A percentile compares a stretch with the other conserved stretches of the same genome.
Evolutionary conservation across 306 rosid genomes (phyloP).

Genomic region (Sesbania bispinosa): DNA sequence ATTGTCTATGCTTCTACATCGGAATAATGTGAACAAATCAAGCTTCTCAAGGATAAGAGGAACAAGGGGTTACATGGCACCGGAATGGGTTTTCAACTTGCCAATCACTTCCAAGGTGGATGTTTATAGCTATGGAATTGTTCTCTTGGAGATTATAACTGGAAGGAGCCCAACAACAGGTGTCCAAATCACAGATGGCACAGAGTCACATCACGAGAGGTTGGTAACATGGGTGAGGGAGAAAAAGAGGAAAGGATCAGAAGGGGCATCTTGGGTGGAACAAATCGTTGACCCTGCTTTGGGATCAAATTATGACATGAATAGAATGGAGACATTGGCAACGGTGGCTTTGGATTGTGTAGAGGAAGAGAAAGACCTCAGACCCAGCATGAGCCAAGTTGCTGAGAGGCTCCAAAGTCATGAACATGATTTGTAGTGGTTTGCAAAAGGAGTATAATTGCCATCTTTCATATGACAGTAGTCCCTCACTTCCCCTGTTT

Average conservation of each 20-base stretch:
- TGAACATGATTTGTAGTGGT: background rate
- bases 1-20: conserved; percentile 17
- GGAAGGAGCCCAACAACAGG: conserved; percentile 17
- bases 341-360: conserved; percentile 30
- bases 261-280: conserved; percentile 24
- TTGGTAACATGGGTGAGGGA: conserved; percentile 29
- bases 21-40: conserved; percentile 19
- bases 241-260: background rate
- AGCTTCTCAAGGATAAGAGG: conserved; percentile 55
- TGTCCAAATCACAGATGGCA: background rate
- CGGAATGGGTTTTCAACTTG: conserved; percentile 22
- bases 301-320: background rate
- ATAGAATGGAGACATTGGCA: background rate
- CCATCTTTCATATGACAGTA: background rate
- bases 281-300: conserved; percentile 12
- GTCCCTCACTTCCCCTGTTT: background rate
- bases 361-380: background rate
- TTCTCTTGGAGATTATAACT: conserved; percentile 19
- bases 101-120: conserved; percentile 26
- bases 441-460: background rate
- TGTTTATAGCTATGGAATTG: conserved; percentile 31
- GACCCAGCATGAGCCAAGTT: conserved; percentile 27
- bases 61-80: conserved; percentile 54
- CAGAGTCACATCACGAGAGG: background rate
- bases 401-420: conserved; percentile 13